phyloP scores from a whole-genome alignment of 2,329 filamentous ascomycete species.

The Clonostachys rosea region DNA sequence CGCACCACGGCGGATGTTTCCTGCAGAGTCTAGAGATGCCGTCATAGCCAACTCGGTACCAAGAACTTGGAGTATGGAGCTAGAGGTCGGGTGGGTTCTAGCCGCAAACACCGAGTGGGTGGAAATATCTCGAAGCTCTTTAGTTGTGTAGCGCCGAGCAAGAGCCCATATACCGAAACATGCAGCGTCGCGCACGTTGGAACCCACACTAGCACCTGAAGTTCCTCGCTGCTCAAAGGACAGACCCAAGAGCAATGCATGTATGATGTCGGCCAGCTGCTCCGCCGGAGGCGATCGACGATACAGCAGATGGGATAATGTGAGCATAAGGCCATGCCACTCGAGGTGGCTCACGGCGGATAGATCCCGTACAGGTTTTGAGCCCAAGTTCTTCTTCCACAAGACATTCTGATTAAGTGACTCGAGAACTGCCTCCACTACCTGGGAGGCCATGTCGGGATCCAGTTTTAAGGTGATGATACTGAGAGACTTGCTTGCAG shows the following conservation, averaged over 20 bases:
- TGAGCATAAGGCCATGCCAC: conserved; percentile 92
- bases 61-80: conserved; percentile 67
- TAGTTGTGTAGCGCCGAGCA: conserved; percentile 78
- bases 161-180: conserved; percentile 96
- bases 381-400: conserved; percentile 31
- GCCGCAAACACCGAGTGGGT: conserved; percentile 36
- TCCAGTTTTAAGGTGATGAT: conserved; percentile 79
- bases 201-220: conserved; percentile 79
- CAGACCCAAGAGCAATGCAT: conserved; percentile 72
- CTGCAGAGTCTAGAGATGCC: conserved; percentile 81
- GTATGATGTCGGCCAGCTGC: conserved; percentile 69
- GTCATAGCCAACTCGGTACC: conserved; percentile 77
- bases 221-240: conserved; percentile 85
- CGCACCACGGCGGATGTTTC: conserved; percentile 88
- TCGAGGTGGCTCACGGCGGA: conserved; percentile 73
- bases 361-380: conserved; percentile 49
- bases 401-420: conserved; percentile 56
- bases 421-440: conserved; percentile 82
- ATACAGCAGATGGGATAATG: conserved; percentile 82
- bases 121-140: conserved; percentile 65
- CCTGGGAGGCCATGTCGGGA: conserved; percentile 74
- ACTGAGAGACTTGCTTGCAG: conserved; percentile 89
- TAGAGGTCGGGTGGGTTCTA: conserved; percentile 22
- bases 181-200: conserved; percentile 89
- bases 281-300: conserved; percentile 70